Evolutionary conservation across 345 rosid genomes (phyloP).

Genomic region (Moringa oleifera): DNA sequence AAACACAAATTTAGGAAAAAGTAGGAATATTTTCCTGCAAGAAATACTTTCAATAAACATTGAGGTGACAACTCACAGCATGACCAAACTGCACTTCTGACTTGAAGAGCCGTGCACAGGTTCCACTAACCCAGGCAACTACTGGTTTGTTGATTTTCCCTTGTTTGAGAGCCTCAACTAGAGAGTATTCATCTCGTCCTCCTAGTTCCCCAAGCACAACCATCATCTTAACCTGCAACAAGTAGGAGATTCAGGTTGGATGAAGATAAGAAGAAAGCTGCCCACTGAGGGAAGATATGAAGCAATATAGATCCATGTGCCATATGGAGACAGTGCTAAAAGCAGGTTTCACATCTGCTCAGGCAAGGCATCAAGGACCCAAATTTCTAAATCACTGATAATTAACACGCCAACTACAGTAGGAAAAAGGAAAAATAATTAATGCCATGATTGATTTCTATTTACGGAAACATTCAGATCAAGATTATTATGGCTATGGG

Average conservation of each 20-base stretch:
- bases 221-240: constrained; percentile 73
- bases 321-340: too few relatives aligned
- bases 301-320: too few relatives aligned
- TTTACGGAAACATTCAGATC: too few relatives aligned
- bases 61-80: constrained; percentile 63
- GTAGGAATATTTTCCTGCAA: neutral
- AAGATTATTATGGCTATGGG: neutral
- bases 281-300: too few relatives aligned
- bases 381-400: too few relatives aligned
- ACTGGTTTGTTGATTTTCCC: constrained; percentile 92
- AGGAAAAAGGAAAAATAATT: too few relatives aligned
- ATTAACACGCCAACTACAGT: too few relatives aligned
- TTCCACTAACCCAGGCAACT: constrained; percentile 99
- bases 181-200: constrained; percentile 92
- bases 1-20: constrained; percentile 14
- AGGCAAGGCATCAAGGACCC: too few relatives aligned
- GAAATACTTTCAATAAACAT: constrained; percentile 5
- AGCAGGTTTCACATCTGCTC: too few relatives aligned
- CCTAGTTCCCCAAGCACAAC: constrained; percentile 99
- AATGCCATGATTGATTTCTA: too few relatives aligned
- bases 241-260: constrained; percentile 4
- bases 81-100: constrained; percentile 99
- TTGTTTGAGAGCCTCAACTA: constrained; percentile 89
- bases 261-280: neutral
- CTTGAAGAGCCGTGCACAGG: constrained; percentile 94